Evolutionary conservation across 352 stramenopile genomes (phyloP).

Genomic region (Phytophthora idaei): DNA sequence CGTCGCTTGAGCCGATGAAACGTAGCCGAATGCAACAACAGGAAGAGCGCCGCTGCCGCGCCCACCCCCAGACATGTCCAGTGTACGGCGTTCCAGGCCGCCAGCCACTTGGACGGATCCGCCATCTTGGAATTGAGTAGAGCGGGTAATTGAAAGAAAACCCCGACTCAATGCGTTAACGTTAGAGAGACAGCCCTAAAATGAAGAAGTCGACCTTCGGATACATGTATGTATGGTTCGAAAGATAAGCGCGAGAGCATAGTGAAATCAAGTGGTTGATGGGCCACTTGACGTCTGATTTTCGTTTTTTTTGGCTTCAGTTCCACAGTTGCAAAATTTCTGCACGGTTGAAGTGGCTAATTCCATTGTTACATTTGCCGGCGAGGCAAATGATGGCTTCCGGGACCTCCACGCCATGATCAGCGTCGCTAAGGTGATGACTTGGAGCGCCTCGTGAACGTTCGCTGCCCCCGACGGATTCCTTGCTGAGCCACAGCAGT

Average conservation of each 20-base stretch:
- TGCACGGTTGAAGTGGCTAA: constrained; percentile 12
- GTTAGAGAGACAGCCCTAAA: constrained; percentile 6
- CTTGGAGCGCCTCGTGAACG: not conserved
- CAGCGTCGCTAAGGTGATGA: not conserved
- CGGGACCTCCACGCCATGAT: constrained; percentile 10
- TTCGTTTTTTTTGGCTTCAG: constrained; percentile 13
- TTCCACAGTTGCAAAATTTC: constrained; percentile 10
- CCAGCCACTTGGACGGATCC: constrained; percentile 39
- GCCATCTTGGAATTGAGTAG: constrained; percentile 4
- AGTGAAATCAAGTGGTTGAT: constrained; percentile 14
- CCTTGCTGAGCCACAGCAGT: no score
- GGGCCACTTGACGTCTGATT: constrained; percentile 11
- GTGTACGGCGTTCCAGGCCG: constrained; percentile 52
- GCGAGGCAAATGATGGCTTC: constrained; percentile 9
- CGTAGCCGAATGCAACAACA: constrained; percentile 61
- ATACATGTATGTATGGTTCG: not conserved
- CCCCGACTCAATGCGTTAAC: not conserved
- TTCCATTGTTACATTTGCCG: constrained; percentile 2
- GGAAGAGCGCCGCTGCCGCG: constrained; percentile 49
- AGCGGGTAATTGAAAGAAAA: not conserved
- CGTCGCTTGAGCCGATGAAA: constrained; percentile 72
- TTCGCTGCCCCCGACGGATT: not conserved
- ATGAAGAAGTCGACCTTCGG: not conserved
- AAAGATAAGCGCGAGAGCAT: constrained; percentile 1
- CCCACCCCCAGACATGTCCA: constrained; percentile 52